phyloP scores from a whole-genome alignment of 345 rosid genomes.

The Eutrema yunnanense region DNA sequence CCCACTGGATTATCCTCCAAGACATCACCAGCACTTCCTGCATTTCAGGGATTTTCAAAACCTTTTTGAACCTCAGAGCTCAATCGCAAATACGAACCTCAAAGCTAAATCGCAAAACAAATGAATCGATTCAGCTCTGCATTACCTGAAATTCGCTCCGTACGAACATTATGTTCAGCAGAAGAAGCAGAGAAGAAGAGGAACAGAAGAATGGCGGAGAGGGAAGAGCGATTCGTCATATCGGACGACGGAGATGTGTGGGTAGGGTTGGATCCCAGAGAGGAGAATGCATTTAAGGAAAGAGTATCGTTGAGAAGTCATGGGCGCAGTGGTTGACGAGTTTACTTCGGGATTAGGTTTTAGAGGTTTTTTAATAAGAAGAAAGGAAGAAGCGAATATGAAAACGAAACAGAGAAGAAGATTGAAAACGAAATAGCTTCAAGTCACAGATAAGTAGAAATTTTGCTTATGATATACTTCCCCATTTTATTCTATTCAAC shows the following conservation, averaged over 20 bases:
- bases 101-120: background rate
- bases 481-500: background rate
- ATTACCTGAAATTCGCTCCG: slow-evolving; percentile 75
- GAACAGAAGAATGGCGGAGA: slow-evolving; percentile 28
- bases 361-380: slow-evolving; percentile 19
- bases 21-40: slow-evolving; percentile 98
- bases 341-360: slow-evolving; percentile 53
- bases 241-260: slow-evolving; percentile 22
- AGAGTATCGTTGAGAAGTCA: slow-evolving; percentile 63
- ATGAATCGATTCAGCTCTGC: background rate
- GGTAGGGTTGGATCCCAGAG: slow-evolving; percentile 12
- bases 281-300: slow-evolving; percentile 34
- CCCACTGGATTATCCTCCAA: slow-evolving; percentile 95
- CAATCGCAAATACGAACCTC: background rate
- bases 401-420: slow-evolving; percentile 32
- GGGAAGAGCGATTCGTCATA: slow-evolving; percentile 39
- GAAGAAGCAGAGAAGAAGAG: slow-evolving; percentile 20
- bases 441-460: slow-evolving; percentile 49
- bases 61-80: background rate
- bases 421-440: slow-evolving; percentile 51
- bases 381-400: slow-evolving; percentile 22
- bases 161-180: slow-evolving; percentile 42
- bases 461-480: slow-evolving; percentile 19
- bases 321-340: slow-evolving; percentile 60
- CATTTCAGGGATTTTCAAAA: background rate